These are phyloP conservation scores for Diaporthe sp. DNA, from an alignment of 2,329 filamentous ascomycete genomes.

Conservation along the genomic window DNA sequence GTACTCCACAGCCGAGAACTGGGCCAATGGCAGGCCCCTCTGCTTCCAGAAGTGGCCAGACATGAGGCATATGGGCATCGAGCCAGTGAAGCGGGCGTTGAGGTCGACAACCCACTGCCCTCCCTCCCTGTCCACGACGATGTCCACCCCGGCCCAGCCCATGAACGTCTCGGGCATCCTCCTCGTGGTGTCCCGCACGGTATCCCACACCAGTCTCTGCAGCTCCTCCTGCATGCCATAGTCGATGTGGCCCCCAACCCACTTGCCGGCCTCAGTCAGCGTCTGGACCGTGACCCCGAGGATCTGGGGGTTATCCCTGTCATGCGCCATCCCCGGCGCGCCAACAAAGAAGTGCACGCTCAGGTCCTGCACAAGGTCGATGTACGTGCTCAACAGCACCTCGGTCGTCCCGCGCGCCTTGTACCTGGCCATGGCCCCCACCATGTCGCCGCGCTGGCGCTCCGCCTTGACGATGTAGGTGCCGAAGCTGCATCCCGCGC, in stretches of 20 bases:
- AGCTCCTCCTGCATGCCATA: constrained; percentile 44
- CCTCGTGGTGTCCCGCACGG: constrained; percentile 43
- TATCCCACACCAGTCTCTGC: constrained; percentile 39
- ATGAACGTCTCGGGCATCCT: constrained; percentile 43
- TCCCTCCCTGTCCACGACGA: constrained; percentile 42
- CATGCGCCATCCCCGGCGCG: constrained; percentile 39
- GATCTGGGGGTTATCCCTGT: constrained; percentile 43
- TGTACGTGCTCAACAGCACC: constrained; percentile 44
- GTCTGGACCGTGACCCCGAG: constrained; percentile 46
- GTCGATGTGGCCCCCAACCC: constrained; percentile 46
- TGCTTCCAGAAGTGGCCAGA: constrained; percentile 45
- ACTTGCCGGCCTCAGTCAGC: constrained; percentile 44
- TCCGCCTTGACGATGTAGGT: constrained; percentile 45
- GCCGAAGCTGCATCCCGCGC: constrained; percentile 46
- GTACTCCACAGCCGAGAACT: constrained; percentile 45
- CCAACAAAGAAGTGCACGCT: constrained; percentile 46
- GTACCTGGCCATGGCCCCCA: constrained; percentile 41
- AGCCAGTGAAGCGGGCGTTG: constrained; percentile 47
- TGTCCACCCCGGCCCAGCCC: constrained; percentile 47
- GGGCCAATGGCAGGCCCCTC: constrained; percentile 42
- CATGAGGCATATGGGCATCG: constrained; percentile 47
- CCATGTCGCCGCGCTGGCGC: constrained; percentile 31
- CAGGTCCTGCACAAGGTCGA: constrained; percentile 44
- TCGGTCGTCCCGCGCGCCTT: constrained; percentile 42
- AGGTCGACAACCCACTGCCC: constrained; percentile 46